Base-by-base conservation (phyloP, 805 yeast genomes). In the Metschnikowia santaceciliae region DNA sequence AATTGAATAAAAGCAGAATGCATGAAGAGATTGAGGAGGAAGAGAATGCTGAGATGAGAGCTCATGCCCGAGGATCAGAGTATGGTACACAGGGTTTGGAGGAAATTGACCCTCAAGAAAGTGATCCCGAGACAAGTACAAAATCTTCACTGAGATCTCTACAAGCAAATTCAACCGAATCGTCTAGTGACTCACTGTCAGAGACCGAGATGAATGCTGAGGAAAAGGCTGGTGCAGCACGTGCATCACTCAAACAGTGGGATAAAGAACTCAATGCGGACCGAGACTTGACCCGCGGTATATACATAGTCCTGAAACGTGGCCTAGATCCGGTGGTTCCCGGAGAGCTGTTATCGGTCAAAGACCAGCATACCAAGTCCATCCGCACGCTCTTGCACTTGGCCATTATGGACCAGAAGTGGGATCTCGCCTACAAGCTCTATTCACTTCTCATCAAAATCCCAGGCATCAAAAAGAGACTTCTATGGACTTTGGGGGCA, bases 401-500 rank as follows among this genome's bases (percentile, higher is more conserved):
- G 10, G 72, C 73, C 50, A 61, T 86, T 3, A 58, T 78, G 39
- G 65, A 74, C 35, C 61, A 69, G 32, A 74, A 82, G 7, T 86
- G 90, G 90, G 57, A 62, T 5, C 42, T 70, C 14, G 86, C 88
- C 0, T 82, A 80, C 57, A 73, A 73, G 48, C 66, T 81, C 6
- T 81, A 82, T 55, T 63, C 80, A 8, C 48, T 80, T 1, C 61
- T 86, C 20, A 61, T 82, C 2, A 63, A 85, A 47, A 57, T 78
- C 0, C 78, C 78, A 1, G 63, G 63, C 1, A 72, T 80, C 10
- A 88, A 86, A 60, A 61, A 84, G 5, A 68, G 82, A 48, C 66
- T 77, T 3, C 60, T 84, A 10, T 86, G 91, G 91, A 79, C 86
- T 0, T 35, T 84, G 0, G 90, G 87, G 0, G 63, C 81, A 4